These are phyloP conservation scores for Beauveria asiatica DNA, from an alignment of 2,329 filamentous ascomycete species.

Conservation along the genomic window DNA sequence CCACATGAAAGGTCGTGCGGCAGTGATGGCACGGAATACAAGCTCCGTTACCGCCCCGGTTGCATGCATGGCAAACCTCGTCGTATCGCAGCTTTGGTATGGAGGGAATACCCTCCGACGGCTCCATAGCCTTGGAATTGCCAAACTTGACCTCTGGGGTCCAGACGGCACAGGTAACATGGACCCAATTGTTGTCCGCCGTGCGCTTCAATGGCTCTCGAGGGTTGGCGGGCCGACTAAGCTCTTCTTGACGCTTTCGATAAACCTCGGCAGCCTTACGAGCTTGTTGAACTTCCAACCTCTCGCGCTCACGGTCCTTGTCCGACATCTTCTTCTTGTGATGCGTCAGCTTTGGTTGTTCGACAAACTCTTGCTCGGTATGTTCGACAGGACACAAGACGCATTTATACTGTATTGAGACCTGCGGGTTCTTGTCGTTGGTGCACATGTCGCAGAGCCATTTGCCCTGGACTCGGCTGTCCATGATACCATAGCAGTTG, in stretches of 20 bases:
- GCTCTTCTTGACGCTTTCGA: constrained; percentile 71
- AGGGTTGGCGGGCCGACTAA: constrained; percentile 73
- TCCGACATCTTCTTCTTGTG: constrained; percentile 83
- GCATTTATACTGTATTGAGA: constrained; percentile 93
- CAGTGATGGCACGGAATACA: constrained; percentile 78
- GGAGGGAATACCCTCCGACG: constrained; percentile 81
- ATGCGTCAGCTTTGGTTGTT: constrained; percentile 45
- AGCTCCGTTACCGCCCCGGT: constrained; percentile 56
- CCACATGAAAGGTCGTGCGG: constrained; percentile 63
- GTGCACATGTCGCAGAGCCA: constrained; percentile 95
- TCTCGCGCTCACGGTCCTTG: constrained; percentile 82
- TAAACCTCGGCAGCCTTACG: constrained; percentile 74
- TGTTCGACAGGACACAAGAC: constrained; percentile 79
- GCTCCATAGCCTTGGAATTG: constrained; percentile 70
- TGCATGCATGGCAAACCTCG: constrained; percentile 77
- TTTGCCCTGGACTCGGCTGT: constrained; percentile 62
- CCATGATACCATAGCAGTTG: constrained; percentile 79
- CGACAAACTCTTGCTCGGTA: constrained; percentile 76
- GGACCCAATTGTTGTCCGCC: constrained; percentile 96
- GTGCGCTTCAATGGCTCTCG: constrained; percentile 90
- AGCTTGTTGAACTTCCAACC: constrained; percentile 74
- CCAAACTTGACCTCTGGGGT: constrained; percentile 90
- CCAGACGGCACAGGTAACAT: constrained; percentile 88
- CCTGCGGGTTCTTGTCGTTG: constrained; percentile 85
- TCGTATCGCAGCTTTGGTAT: constrained; percentile 67